Evolutionary conservation across 257 asterid genomes (phyloP).

Genomic region (Gardenia jasminoides): DNA sequence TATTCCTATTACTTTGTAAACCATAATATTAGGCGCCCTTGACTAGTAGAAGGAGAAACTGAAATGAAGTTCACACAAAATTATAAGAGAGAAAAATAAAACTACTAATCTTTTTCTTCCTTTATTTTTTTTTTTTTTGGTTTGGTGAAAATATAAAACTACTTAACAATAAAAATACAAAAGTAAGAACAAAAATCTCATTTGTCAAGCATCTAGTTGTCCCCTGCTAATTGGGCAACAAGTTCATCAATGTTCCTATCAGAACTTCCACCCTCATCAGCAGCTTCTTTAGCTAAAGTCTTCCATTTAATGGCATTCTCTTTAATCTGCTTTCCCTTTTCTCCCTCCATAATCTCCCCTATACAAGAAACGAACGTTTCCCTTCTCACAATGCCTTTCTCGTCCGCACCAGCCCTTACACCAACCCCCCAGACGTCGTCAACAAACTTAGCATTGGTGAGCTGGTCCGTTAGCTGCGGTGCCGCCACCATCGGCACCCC

Average conservation of each 20-base stretch:
- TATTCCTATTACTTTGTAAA: too few species aligned
- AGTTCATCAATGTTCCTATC: slow-evolving; percentile 44
- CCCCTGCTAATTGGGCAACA: slow-evolving; percentile 15
- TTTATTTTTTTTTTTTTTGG: too few species aligned
- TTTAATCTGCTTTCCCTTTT: slow-evolving; percentile 35
- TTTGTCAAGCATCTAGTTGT: not conserved
- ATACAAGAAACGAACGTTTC: slow-evolving; percentile 42
- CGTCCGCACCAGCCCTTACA: slow-evolving; percentile 49
- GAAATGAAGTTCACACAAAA: too few species aligned
- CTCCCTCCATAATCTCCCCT: slow-evolving; percentile 49
- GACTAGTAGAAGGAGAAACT: too few species aligned
- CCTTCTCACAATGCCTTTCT: slow-evolving; percentile 46
- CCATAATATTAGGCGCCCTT: too few species aligned
- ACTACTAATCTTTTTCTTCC: too few species aligned
- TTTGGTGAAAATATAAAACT: too few species aligned
- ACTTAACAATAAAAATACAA: too few species aligned
- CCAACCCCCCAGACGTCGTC: slow-evolving; percentile 63
- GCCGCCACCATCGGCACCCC: slow-evolving; percentile 63
- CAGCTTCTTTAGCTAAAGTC: slow-evolving; percentile 42
- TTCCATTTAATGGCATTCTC: slow-evolving; percentile 45
- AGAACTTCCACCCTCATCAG: slow-evolving; percentile 55
- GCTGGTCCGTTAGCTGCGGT: slow-evolving; percentile 62
- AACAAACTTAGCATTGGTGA: slow-evolving; percentile 54
- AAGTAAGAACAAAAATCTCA: too few species aligned
- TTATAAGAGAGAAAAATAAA: too few species aligned